Percentiles rank a stretch among this genome's conserved stretches.
Conservation (phyloP, 805 yeast species). For the Kuraishia capsulata region DNA sequence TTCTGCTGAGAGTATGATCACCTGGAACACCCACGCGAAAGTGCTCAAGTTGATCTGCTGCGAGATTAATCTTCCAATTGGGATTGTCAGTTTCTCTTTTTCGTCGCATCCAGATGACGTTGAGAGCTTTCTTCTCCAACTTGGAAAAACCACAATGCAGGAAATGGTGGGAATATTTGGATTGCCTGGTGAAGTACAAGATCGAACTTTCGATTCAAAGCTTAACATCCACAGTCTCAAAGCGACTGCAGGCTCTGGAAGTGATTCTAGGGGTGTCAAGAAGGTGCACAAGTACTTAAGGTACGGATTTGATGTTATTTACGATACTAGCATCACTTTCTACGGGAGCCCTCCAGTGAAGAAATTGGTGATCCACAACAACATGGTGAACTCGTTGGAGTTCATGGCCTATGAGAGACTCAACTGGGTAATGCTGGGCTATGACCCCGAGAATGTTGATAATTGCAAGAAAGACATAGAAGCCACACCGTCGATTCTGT, state of each 20-base stretch:
- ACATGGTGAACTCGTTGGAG: slow-evolving; percentile 39
- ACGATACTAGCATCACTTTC: slow-evolving; percentile 23
- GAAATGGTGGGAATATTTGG: slow-evolving; percentile 38
- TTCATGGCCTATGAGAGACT: slow-evolving; percentile 48
- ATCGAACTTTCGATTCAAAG: slow-evolving; percentile 30
- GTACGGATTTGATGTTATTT: slow-evolving; percentile 46
- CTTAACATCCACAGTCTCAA: slow-evolving; percentile 23
- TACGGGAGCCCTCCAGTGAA: slow-evolving; percentile 25
- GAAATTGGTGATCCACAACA: slow-evolving; percentile 43
- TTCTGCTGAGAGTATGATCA: not conserved
- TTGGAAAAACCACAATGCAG: slow-evolving; percentile 41
- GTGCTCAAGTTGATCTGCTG: slow-evolving; percentile 7
- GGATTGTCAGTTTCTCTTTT: slow-evolving; percentile 16
- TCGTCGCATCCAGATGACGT: slow-evolving; percentile 13
- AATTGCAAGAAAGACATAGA: not conserved
- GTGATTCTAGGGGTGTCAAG: slow-evolving; percentile 8
- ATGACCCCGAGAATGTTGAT: slow-evolving; percentile 1
- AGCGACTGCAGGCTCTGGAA: slow-evolving; percentile 12
- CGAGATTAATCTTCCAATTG: slow-evolving; percentile 5
- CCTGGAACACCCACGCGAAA: not conserved
- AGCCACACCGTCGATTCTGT: not conserved
- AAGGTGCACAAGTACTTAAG: slow-evolving; percentile 50
- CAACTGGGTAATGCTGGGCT: slow-evolving; percentile 27
- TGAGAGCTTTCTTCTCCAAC: slow-evolving; percentile 11
- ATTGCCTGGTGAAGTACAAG: slow-evolving; percentile 45